Base-by-base conservation (phyloP, 495 filamentous ascomycete species). In the Aspergillus kassunensis region DNA sequence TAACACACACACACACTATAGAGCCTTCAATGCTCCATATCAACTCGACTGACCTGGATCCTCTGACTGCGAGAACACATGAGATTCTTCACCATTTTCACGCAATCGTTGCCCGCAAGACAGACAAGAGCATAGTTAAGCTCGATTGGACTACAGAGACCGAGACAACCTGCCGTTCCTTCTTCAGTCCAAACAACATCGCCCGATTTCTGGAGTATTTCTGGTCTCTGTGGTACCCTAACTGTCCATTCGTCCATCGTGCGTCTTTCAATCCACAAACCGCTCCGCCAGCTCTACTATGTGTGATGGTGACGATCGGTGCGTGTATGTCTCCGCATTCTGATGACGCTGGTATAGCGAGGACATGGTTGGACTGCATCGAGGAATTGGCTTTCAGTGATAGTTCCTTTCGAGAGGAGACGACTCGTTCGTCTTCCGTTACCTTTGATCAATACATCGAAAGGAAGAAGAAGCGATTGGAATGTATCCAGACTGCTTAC, bases 401-500 rank as follows among this genome's bases (percentile, higher is more conserved):
- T 18, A 43, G 36, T 18, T 45, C 30, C 36, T 59, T 61, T 33
- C 39, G 39, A 16, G 45, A 64, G 12, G 34, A 34, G 13, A 35
- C 21, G 6, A 19, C 41, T 18, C 16, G 10, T 6, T 6, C 11
- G 5, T 44, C 21, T 25, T 44, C 34, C 8, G 9, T 34, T 16
- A 20, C 33, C n/a, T 11, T 37, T 3, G 35, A 35, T 10, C 12
- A 44, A 8, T 24, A 50, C 11, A 19, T 20, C 11, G 15, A 24
- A 10, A 46, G 39, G 46, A 58, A 50, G 25, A 64, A 56, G 23
- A 52, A 54, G 12, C 41, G 45, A 7, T 20, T 64, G 10, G 57
- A 60, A 23, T 54, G 49, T 19, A 35, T 60, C 5, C 61, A 64
- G 24, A 59, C 57, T 11, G 55, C 57, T 8, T 64, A 64, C 51